Base-by-base conservation (phyloP, 2,329 filamentous ascomycete genomes). In the Trichoderma sp. region DNA sequence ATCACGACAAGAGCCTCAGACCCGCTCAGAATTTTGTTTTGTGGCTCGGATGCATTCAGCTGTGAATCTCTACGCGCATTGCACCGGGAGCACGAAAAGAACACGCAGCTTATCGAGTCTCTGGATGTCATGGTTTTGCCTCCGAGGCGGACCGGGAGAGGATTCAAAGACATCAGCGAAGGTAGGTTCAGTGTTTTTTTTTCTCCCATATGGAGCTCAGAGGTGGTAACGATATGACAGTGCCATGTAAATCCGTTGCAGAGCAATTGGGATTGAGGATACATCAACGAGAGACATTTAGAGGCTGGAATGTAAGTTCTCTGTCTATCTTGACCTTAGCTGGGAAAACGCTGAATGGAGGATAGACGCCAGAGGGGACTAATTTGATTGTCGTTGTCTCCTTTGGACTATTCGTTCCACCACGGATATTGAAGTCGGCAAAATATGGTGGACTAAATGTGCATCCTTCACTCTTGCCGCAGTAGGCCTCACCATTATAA, bases 331-430 rank as follows among this genome's bases (percentile, higher is more conserved):
- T 22, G 9, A 2, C 12, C 13, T 13, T 5, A 5, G 37, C 17
- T 37, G 29, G 12, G 27, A 17, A 12, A 29, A 39, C 17, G 19
- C 13, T 60, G 32, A 54, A 70, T 73, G 27, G 17, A 12, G 17
- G 37, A 69, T 71, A 90, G 84, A 84, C 89, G 37, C 89, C 90
- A 0, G 74, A 76, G 52, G 75, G 81, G 3, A 88, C 89, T 71
- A 93, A 97, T 77, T 83, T 99, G 68, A 86, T 99, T 72, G 84
- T 98, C 54, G 94, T 94, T 57, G 95, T 98, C 5, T 98, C 95
- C 0, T 99, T 98, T 79, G 95, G 95, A 3, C 85, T 97, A 8
- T 90, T 97, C 70, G 89, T 99, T 1, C 95, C 95, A 0, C 84
- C 86, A 0, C 85, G 92, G 5, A 87, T 98, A 17, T 82, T 99